These are phyloP conservation scores for Rhizophagus sp. DNA, from an alignment of 192 early-diverging fungal species.

Conservation along the genomic window DNA sequence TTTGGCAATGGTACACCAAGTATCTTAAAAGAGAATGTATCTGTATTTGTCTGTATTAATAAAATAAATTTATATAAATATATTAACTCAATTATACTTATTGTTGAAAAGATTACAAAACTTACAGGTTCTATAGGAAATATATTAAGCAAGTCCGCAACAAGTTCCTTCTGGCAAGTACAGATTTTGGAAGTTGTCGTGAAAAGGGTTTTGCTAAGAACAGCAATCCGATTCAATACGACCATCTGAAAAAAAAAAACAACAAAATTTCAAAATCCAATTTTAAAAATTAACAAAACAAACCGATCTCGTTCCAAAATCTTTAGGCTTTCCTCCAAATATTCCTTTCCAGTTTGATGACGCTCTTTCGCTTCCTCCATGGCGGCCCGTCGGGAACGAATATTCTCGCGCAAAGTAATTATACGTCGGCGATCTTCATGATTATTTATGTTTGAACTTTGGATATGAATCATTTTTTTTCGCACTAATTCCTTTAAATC, in stretches of 20 bases:
- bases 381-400: conserved; percentile 37
- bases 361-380: conserved; percentile 41
- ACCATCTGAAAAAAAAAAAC: conserved; percentile 27
- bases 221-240: conserved; percentile 32
- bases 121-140: conserved; percentile 55
- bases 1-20: conserved; percentile 58
- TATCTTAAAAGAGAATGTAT: conserved; percentile 48
- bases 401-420: conserved; percentile 32
- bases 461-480: neutral
- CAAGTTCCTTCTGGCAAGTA: conserved; percentile 48
- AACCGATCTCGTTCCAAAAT: conserved; percentile 48
- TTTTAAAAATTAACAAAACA: conserved; percentile 32
- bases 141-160: conserved; percentile 59
- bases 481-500: neutral
- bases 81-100: neutral
- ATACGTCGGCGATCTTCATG: conserved; percentile 38
- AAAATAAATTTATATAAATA: neutral
- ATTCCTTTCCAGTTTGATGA: conserved; percentile 44
- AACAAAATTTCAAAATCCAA: conserved; percentile 34
- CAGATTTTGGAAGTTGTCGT: conserved; percentile 32
- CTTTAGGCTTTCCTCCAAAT: conserved; percentile 47
- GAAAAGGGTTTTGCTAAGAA: conserved; percentile 28
- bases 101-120: conserved; percentile 19
- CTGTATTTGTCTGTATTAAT: conserved; percentile 39
- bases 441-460: conserved; percentile 13